Percentiles rank a stretch among this genome's conserved stretches.
These are phyloP conservation scores for Venturia aucupariae DNA, from an alignment of 2,329 filamentous ascomycete genomes.

Conservation along the genomic window DNA sequence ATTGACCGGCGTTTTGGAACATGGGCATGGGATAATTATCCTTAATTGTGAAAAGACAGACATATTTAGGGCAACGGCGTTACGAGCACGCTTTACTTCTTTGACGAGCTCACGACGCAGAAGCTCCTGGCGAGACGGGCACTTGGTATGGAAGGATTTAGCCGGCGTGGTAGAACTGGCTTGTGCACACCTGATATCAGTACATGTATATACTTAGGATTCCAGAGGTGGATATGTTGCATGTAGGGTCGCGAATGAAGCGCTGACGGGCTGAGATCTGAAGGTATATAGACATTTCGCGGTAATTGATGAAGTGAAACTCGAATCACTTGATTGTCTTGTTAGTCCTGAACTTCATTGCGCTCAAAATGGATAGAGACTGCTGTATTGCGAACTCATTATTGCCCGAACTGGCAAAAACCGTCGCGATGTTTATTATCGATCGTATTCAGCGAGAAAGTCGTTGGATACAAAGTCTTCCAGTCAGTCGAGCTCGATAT, in stretches of 20 bases:
- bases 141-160: neutral
- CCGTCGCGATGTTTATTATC: no score
- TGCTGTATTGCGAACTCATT: no score
- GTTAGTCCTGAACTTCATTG: no score
- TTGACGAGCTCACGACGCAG: neutral
- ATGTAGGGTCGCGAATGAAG: neutral
- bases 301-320: neutral
- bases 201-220: neutral
- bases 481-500: no score
- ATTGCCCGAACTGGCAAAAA: no score
- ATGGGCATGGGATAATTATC: neutral
- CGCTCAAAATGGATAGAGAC: no score
- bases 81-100: neutral
- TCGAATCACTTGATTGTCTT: neutral
- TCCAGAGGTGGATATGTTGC: neutral
- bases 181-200: neutral
- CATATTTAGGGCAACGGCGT: neutral
- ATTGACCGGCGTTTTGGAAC: neutral
- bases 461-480: no score
- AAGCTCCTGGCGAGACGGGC: neutral
- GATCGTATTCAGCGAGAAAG: no score
- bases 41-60: neutral
- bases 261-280: neutral
- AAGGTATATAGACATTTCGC: neutral
- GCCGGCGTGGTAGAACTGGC: neutral